Percentiles rank a stretch among this genome's conserved stretches.
phyloP scores from a whole-genome alignment of 305 asterid species.

The Fraxinus greggii region DNA sequence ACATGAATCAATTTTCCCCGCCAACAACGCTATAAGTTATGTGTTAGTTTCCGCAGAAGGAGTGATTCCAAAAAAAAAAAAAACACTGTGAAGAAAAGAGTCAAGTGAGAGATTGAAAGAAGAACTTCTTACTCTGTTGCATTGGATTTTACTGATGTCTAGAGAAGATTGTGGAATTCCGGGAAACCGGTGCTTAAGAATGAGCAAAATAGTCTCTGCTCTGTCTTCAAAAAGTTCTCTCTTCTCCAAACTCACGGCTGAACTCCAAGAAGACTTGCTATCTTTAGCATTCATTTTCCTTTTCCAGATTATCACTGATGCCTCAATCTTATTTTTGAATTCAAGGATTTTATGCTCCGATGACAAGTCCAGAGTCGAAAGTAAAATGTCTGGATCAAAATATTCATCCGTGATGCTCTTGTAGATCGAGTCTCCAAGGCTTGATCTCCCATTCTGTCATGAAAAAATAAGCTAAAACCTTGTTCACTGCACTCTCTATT shows the following conservation, averaged over 20 bases:
- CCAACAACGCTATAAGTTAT: background rate
- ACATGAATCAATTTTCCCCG: background rate
- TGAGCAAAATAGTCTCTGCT: slow-evolving; percentile 63
- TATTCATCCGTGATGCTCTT: slow-evolving; percentile 67
- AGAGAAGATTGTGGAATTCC: slow-evolving; percentile 70
- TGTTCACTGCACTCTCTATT: background rate
- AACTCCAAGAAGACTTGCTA: slow-evolving; percentile 67
- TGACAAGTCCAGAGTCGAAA: slow-evolving; percentile 52
- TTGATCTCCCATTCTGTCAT: slow-evolving; percentile 66
- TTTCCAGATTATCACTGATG: slow-evolving; percentile 71
- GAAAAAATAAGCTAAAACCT: background rate
- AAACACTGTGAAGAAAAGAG: background rate
- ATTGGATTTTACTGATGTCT: slow-evolving; percentile 67
- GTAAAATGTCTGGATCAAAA: slow-evolving; percentile 67
- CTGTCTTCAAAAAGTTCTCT: slow-evolving; percentile 68
- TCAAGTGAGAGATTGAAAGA: background rate
- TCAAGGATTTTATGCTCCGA: slow-evolving; percentile 71
- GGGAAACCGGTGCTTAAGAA: slow-evolving; percentile 68
- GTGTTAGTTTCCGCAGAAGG: background rate
- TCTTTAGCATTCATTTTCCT: slow-evolving; percentile 65
- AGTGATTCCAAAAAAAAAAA: background rate
- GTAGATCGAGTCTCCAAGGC: slow-evolving; percentile 66
- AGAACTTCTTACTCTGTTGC: slow-evolving; percentile 46
- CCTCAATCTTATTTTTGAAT: slow-evolving; percentile 69
- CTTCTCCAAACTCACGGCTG: slow-evolving; percentile 63